These are phyloP conservation scores for Williopsis jadinii DNA, from an alignment of 1,139 yeast species.

Conservation along the genomic window DNA sequence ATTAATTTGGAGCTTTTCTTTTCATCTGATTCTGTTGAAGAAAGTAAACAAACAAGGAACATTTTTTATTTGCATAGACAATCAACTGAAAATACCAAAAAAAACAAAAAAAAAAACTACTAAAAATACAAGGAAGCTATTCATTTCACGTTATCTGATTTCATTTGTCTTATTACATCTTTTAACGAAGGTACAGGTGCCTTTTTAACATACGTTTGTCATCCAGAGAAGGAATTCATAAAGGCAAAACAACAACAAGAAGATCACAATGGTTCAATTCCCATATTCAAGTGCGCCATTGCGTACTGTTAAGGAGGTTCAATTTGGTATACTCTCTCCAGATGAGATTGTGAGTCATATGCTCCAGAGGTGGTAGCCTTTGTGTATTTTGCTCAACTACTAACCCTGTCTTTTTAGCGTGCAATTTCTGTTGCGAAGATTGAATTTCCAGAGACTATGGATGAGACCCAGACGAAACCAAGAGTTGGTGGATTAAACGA, in stretches of 20 bases:
- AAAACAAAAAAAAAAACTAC: background rate
- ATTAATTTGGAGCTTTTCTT: no score
- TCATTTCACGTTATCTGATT: constrained; percentile 1
- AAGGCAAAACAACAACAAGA: background rate
- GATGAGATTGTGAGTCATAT: constrained; percentile 65
- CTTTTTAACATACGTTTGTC: background rate
- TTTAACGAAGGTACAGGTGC: background rate
- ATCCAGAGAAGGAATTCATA: background rate
- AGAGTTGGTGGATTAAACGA: constrained; percentile 96
- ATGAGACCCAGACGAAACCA: constrained; percentile 90
- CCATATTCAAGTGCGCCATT: constrained; percentile 97
- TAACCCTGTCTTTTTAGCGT: constrained; percentile 34
- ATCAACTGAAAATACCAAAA: background rate
- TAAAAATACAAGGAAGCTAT: background rate
- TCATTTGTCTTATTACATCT: no score
- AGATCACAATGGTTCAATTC: constrained; percentile 38
- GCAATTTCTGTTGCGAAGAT: constrained; percentile 96
- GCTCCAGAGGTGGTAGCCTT: background rate
- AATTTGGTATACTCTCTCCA: constrained; percentile 95
- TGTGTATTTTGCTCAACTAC: constrained; percentile 6
- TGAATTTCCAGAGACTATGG: constrained; percentile 98
- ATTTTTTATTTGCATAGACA: no score
- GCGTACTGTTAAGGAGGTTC: constrained; percentile 95
- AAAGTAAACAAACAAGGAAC: no score
- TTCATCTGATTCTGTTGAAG: no score